These are phyloP conservation scores for Bryoglossum gracile DNA, from an alignment of 495 filamentous ascomycete genomes.

Conservation along the genomic window DNA sequence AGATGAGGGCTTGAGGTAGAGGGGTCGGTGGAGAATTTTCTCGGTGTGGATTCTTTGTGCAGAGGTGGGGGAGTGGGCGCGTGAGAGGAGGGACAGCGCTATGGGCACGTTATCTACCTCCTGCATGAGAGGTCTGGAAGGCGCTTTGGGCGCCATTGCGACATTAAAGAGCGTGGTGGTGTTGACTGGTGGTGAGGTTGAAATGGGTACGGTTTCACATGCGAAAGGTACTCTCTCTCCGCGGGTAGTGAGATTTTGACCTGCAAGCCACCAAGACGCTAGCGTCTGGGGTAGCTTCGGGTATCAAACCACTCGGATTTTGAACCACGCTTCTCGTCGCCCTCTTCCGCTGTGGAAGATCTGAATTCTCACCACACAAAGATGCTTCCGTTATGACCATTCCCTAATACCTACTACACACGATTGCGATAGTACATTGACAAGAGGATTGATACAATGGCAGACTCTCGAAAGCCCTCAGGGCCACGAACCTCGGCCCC, in stretches of 20 bases:
- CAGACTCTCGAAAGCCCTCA: constrained; percentile 4
- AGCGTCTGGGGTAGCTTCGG: too few species aligned
- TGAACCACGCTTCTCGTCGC: too few species aligned
- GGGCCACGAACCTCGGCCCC: constrained; percentile 52
- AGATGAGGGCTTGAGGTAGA: constrained; percentile 60
- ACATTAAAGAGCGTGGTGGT: not conserved
- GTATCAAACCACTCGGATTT: too few species aligned
- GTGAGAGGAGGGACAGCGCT: constrained; percentile 61
- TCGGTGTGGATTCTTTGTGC: constrained; percentile 67
- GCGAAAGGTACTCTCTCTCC: not conserved
- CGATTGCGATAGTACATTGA: too few species aligned
- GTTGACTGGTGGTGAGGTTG: not conserved
- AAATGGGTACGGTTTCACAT: constrained; percentile 3
- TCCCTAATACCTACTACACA: not conserved
- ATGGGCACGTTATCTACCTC: constrained; percentile 37
- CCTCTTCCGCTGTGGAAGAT: too few species aligned
- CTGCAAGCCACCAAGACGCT: not conserved
- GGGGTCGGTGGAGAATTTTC: constrained; percentile 73
- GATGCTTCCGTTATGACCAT: not conserved
- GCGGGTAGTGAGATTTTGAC: too few species aligned
- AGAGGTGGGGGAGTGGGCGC: constrained; percentile 65
- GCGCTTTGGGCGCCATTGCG: not conserved
- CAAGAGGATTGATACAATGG: constrained; percentile 11
- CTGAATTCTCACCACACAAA: too few species aligned
- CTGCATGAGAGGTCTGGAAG: not conserved